These are phyloP conservation scores for Pholiota adiposa DNA, from an alignment of 1,284 basidiomycete genomes.

Conservation along the genomic window DNA sequence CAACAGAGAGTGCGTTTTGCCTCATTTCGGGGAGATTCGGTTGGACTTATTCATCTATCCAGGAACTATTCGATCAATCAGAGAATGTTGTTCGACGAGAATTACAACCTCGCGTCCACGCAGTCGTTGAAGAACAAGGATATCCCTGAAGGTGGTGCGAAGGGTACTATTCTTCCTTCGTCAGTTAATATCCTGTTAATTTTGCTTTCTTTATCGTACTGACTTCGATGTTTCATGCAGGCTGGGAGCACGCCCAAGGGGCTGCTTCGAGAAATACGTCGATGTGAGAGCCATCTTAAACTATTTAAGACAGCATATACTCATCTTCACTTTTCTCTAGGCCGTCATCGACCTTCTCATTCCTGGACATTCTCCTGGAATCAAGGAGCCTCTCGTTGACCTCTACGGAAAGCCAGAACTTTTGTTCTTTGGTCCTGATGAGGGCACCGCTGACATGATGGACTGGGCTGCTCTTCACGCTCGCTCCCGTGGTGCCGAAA, in stretches of 20 bases:
- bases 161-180: slow-evolving; percentile 95
- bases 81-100: slow-evolving; percentile 96
- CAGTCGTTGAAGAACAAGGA: slow-evolving; percentile 99
- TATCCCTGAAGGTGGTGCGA: slow-evolving; percentile 96
- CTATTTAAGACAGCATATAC: not conserved
- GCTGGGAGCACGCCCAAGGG: slow-evolving; percentile 84
- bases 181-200: slow-evolving; percentile 31
- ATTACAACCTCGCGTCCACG: slow-evolving; percentile 97
- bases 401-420: slow-evolving; percentile 91
- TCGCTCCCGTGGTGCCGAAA: slow-evolving; percentile 81
- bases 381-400: slow-evolving; percentile 95
- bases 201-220: not conserved
- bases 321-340: slow-evolving; percentile 38
- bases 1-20: slow-evolving; percentile 82
- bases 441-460: slow-evolving; percentile 99
- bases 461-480: slow-evolving; percentile 98
- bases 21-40: no score
- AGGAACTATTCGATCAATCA: slow-evolving; percentile 97
- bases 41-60: not conserved
- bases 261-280: slow-evolving; percentile 98
- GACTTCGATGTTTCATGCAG: slow-evolving; percentile 40
- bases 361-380: slow-evolving; percentile 90
- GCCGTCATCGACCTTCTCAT: slow-evolving; percentile 90
- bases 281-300: slow-evolving; percentile 62
- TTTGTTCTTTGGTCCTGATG: slow-evolving; percentile 98